Percentiles rank a stretch among this genome's conserved stretches.
These are phyloP conservation scores for Globisporangium nunn DNA, from an alignment of 352 stramenopile genomes.

Conservation along the genomic window DNA sequence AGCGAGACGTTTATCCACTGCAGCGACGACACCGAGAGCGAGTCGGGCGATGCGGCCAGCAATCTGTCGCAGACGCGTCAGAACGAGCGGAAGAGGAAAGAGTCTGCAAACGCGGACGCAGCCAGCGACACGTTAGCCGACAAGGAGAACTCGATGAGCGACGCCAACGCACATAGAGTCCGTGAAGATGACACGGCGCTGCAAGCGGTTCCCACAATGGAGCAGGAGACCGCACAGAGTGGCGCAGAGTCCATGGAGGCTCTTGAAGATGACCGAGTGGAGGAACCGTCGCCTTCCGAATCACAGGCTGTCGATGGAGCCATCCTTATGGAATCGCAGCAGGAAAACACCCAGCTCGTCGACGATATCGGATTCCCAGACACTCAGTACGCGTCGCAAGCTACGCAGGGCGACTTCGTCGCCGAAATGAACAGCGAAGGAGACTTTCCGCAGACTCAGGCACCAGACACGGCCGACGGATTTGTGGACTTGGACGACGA, in stretches of 20 bases:
- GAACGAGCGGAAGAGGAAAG: background rate
- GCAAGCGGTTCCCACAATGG: background rate
- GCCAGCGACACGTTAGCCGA: background rate
- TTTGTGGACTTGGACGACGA: background rate
- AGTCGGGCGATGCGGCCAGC: slow-evolving; percentile 4
- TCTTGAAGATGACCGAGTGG: background rate
- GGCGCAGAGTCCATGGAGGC: background rate
- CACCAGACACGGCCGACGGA: slow-evolving; percentile 2
- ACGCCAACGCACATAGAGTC: background rate
- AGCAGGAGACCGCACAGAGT: background rate
- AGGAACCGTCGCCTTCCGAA: background rate
- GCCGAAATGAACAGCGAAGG: background rate
- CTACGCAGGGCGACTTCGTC: background rate
- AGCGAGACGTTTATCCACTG: slow-evolving; percentile 39
- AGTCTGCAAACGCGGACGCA: background rate
- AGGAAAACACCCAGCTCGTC: background rate
- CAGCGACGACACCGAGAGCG: slow-evolving; percentile 47
- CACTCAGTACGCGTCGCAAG: background rate
- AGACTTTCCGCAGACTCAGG: slow-evolving; percentile 7
- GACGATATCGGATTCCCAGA: background rate
- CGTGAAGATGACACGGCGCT: background rate
- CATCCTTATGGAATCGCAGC: background rate
- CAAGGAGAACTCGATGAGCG: background rate
- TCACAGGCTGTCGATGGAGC: background rate
- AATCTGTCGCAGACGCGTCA: background rate